Evolutionary conservation across 2,329 filamentous ascomycete genomes (phyloP), one percentile per base, ranked within the genome.

Genomic region (Fusarium continuum): DNA sequence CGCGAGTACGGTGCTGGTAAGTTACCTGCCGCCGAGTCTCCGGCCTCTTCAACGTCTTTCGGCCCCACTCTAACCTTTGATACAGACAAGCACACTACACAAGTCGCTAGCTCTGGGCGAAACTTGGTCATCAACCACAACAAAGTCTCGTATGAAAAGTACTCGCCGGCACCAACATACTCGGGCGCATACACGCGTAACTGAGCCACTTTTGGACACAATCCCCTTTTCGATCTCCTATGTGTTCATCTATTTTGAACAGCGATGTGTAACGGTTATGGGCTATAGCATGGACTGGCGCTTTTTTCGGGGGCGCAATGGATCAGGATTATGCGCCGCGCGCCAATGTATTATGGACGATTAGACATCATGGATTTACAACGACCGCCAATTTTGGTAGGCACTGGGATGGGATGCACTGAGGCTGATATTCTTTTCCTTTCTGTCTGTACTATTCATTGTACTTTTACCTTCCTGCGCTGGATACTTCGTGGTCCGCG

Each of bases 61-160:
- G 25, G 40, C 34, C 52, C 61, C 45, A 53, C 68, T 62, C 61
- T 71, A 60, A 74, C 65, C 28, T 36, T 23, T 10, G 28, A 45
- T 23, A 4, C 43, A 75, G 73, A 50, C 19, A 65, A 69, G 23
- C 70, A 74, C 53, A 50, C 49, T 17, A 64, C 71, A n/a, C 34
- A 61, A 47, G 69, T 72, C 23, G 52, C 58, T 23, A 67, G 41
- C 26, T 69, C 63, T 10, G 63, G 70, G 35, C 59, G 51, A 35
- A 71, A 67, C 65, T 54, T 67, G n/a, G 63, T 78, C 50, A 66
- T 76, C 65, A 74, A 75, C 66, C 74, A 76, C 67, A 52, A 68
- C 55, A 72, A 70, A 47, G 61, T 68, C 8, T 56, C 49, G 41
- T 74, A 72, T 29, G 75, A 78, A n/a, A 44, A 56, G 38, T 50